Conservation (phyloP, 768 basidiomycete species). For the Galerina marginata region DNA sequence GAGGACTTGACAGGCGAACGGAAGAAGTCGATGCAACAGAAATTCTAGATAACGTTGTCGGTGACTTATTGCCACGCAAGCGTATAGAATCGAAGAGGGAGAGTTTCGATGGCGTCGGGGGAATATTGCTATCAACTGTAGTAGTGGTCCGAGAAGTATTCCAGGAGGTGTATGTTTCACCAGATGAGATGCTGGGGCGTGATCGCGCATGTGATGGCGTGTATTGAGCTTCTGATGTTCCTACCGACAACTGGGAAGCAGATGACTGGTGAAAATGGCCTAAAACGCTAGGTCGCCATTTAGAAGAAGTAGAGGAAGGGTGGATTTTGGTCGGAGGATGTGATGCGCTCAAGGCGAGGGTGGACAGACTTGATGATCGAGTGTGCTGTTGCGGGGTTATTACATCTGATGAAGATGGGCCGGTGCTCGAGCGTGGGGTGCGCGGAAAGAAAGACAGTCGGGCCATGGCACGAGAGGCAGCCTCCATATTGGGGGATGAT, state of each 20-base stretch:
- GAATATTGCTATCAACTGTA: slow-evolving; percentile 48
- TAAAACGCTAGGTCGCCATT: slow-evolving; percentile 69
- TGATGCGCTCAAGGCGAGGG: slow-evolving; percentile 35
- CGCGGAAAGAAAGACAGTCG: slow-evolving; percentile 52
- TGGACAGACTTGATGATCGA: slow-evolving; percentile 56
- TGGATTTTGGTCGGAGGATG: slow-evolving; percentile 17
- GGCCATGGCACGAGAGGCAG: slow-evolving; percentile 41
- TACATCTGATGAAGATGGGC: slow-evolving; percentile 22
- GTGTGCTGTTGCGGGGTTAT: slow-evolving; percentile 43
- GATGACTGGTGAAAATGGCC: slow-evolving; percentile 64
- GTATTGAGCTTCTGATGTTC: slow-evolving; percentile 41
- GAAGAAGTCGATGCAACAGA: slow-evolving; percentile 23
- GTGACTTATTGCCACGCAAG: slow-evolving; percentile 35
- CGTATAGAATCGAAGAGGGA: slow-evolving; percentile 49
- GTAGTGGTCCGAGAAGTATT: slow-evolving; percentile 56
- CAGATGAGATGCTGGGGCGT: slow-evolving; percentile 55
- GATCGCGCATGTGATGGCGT: slow-evolving; percentile 34
- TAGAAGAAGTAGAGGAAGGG: slow-evolving; percentile 38
- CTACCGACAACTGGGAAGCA: slow-evolving; percentile 45
- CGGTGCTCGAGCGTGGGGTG: slow-evolving; percentile 40
- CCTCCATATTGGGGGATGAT: slow-evolving; percentile 36
- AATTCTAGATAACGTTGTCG: slow-evolving; percentile 37
- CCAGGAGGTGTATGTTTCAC: slow-evolving; percentile 56
- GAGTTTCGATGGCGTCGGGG: slow-evolving; percentile 44
- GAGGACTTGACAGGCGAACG: slow-evolving; percentile 14